Evolutionary conservation across 2,329 filamentous ascomycete species (phyloP).

Genomic region (Reticulascus tulasneorum): DNA sequence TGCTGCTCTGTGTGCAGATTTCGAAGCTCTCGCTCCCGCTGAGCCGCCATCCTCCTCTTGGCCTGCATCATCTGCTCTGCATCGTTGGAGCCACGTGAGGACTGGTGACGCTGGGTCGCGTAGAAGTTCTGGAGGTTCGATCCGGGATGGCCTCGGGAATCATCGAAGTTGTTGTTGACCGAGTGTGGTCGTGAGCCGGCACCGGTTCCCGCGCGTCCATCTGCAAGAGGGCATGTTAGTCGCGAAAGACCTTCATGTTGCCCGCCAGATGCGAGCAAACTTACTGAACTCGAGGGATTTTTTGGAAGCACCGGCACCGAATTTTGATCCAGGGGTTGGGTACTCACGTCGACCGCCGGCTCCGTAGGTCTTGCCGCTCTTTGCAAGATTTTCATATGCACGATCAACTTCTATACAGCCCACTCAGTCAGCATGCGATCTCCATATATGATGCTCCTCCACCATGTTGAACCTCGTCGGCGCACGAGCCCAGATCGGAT

Average conservation of each 20-base stretch:
- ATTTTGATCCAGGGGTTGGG: conserved; percentile 53
- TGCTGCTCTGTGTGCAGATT: conserved; percentile 99
- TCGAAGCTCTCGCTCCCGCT: conserved; percentile 96
- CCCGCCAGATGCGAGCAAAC: conserved; percentile 16
- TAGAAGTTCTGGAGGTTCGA: conserved; percentile 92
- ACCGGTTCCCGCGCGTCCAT: conserved; percentile 62
- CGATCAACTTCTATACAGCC: conserved; percentile 82
- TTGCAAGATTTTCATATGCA: conserved; percentile 90
- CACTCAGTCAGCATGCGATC: conserved; percentile 17
- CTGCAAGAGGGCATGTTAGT: conserved; percentile 39
- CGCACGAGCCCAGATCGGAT: no score
- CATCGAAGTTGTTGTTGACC: conserved; percentile 75
- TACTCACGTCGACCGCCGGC: conserved; percentile 75
- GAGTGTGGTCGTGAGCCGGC: conserved; percentile 74
- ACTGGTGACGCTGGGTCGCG: conserved; percentile 86
- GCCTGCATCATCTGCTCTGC: conserved; percentile 98
- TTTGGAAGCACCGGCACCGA: conserved; percentile 22
- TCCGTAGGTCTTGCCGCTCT: conserved; percentile 91
- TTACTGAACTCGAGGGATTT: conserved; percentile 24
- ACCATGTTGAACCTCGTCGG: no score
- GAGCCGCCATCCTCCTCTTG: conserved; percentile 98
- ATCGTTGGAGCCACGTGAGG: conserved; percentile 77
- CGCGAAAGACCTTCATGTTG: conserved; percentile 11
- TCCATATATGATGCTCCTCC: no score
- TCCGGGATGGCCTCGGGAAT: conserved; percentile 65